Percentiles rank a stretch among this genome's conserved stretches.
Conservation (phyloP, 768 basidiomycete species). For the Phylloporus sp. region DNA sequence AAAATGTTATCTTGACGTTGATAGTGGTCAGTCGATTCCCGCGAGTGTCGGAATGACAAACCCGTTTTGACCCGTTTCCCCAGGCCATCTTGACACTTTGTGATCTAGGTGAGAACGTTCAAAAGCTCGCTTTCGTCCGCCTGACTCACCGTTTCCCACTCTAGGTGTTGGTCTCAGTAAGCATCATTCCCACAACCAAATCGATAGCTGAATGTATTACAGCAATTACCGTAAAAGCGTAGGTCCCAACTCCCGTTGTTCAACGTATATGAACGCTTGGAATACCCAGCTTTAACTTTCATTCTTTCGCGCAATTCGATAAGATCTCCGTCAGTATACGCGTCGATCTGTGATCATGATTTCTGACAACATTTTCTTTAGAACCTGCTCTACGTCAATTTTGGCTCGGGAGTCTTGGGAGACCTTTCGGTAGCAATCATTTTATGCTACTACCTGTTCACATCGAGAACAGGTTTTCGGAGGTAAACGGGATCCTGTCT, state of each 20-base stretch:
- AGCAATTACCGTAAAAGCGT: constrained; percentile 53
- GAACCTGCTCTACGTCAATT: constrained; percentile 48
- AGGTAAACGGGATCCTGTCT: constrained; percentile 29
- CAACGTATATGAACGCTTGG: neutral
- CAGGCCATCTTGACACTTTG: constrained; percentile 34
- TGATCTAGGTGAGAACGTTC: constrained; percentile 40
- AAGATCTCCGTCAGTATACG: constrained; percentile 35
- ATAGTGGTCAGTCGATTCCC: constrained; percentile 39
- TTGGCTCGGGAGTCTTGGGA: constrained; percentile 43
- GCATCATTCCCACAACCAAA: neutral
- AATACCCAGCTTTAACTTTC: constrained; percentile 34
- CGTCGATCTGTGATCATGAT: neutral
- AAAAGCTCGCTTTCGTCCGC: neutral
- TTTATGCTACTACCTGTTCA: constrained; percentile 44
- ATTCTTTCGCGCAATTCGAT: constrained; percentile 34
- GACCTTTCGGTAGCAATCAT: constrained; percentile 49
- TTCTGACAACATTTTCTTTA: constrained; percentile 20
- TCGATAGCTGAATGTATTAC: neutral
- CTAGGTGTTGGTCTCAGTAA: constrained; percentile 13
- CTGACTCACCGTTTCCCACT: neutral
- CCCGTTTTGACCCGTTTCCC: constrained; percentile 9
- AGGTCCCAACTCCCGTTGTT: constrained; percentile 12
- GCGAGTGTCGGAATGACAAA: neutral
- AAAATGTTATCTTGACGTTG: constrained; percentile 37
- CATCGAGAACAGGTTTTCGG: constrained; percentile 45